These are phyloP conservation scores for Pythium folliculosum DNA, from an alignment of 352 stramenopile genomes.

Conservation along the genomic window DNA sequence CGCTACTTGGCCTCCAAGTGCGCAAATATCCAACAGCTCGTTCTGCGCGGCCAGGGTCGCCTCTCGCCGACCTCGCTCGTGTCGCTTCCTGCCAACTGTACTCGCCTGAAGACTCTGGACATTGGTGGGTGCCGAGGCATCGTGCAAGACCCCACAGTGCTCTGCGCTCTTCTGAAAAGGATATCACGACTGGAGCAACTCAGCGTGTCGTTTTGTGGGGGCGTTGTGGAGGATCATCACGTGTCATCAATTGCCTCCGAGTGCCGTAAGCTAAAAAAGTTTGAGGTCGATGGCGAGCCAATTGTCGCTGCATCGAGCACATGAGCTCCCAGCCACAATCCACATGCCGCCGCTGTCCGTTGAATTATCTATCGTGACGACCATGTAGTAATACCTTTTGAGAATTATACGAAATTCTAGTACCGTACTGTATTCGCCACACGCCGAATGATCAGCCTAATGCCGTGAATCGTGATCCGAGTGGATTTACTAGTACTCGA, in stretches of 20 bases:
- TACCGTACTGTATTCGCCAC: not conserved
- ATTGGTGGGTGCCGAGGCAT: constrained; percentile 64
- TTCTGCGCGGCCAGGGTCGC: constrained; percentile 53
- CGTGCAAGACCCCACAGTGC: constrained; percentile 47
- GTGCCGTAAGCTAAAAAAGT: constrained; percentile 56
- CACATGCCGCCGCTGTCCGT: not conserved
- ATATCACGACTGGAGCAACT: constrained; percentile 54
- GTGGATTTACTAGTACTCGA: constrained; percentile 48
- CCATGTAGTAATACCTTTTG: not conserved
- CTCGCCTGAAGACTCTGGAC: constrained; percentile 48
- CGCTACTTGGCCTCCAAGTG: constrained; percentile 49
- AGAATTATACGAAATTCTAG: constrained; percentile 1
- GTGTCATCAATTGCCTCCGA: constrained; percentile 59
- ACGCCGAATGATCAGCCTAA: too few species aligned
- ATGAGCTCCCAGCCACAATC: not conserved
- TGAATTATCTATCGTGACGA: not conserved
- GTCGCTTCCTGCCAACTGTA: constrained; percentile 41
- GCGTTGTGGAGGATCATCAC: constrained; percentile 42
- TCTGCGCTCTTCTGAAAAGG: constrained; percentile 43
- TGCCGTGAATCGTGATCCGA: not conserved
- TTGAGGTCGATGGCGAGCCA: constrained; percentile 48
- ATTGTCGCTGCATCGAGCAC: constrained; percentile 11
- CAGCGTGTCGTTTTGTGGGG: constrained; percentile 58
- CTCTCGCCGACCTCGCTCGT: constrained; percentile 44
- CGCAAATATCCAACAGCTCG: constrained; percentile 39